Conservation (phyloP, 1,284 basidiomycete species). For the Apiotrichum gamsii region DNA sequence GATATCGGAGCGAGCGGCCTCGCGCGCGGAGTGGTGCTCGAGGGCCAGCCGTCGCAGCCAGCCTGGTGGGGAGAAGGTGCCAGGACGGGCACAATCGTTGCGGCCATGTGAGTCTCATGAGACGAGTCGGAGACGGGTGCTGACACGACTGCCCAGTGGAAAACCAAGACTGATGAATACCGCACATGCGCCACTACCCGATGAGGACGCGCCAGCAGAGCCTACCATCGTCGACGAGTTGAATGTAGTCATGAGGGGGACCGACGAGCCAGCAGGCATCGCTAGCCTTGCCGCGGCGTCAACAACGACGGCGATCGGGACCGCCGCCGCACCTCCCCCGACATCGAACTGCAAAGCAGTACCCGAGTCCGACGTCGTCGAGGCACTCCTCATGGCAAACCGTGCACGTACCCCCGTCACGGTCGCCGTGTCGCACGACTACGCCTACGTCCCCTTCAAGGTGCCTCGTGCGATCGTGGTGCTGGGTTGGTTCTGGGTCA, state of each 20-base stretch:
- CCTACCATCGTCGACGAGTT: conserved; percentile 1
- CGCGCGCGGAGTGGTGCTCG: conserved; percentile 39
- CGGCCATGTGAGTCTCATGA: conserved; percentile 31
- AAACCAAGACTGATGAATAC: too few species aligned
- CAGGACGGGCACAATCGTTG: conserved; percentile 30
- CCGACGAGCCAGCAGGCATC: background rate
- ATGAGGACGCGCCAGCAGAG: background rate
- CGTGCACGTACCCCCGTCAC: conserved; percentile 36
- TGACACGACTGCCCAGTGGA: too few species aligned
- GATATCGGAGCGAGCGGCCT: conserved; percentile 34
- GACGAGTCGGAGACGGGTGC: background rate
- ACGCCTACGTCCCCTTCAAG: conserved; percentile 30
- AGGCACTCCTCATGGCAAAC: conserved; percentile 35
- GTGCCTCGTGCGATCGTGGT: conserved; percentile 34
- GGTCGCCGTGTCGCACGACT: conserved; percentile 36
- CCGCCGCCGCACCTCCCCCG: background rate
- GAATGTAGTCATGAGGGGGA: background rate
- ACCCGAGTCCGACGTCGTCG: conserved; percentile 25
- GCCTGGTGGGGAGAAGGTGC: conserved; percentile 30
- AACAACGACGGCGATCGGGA: background rate
- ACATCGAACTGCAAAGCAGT: too few species aligned
- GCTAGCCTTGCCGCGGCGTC: background rate
- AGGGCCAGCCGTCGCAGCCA: conserved; percentile 25
- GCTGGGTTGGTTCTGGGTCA: conserved; percentile 46
- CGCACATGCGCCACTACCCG: too few species aligned